A percentile compares a stretch with the other conserved stretches of the same genome.
Conservation (phyloP, 2,329 filamentous ascomycete species). For the Aureobasidium pullulans region DNA sequence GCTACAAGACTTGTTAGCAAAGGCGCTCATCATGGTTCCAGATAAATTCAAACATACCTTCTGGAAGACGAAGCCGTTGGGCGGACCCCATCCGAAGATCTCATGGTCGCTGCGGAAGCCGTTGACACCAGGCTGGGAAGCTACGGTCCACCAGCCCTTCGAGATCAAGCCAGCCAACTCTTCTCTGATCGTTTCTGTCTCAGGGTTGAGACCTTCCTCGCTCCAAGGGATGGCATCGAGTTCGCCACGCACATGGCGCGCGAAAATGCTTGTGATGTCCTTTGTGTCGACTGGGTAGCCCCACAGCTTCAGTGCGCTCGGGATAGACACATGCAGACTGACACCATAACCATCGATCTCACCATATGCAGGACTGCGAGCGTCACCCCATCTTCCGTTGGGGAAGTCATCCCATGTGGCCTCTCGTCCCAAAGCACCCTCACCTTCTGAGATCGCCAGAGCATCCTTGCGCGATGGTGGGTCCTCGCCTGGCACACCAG, state of each 20-base stretch:
- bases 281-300: constrained; percentile 60
- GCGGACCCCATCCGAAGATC: constrained; percentile 89
- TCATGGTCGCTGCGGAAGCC: constrained; percentile 68
- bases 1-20: constrained; percentile 25
- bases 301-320: constrained; percentile 78
- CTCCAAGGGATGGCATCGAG: constrained; percentile 85
- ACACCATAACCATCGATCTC: constrained; percentile 98
- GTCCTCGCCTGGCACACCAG: constrained; percentile 68
- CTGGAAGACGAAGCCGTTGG: constrained; percentile 91
- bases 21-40: neutral
- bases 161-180: constrained; percentile 72
- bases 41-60: constrained; percentile 43
- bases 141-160: constrained; percentile 90
- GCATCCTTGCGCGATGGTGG: constrained; percentile 60
- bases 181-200: constrained; percentile 72
- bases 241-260: constrained; percentile 70
- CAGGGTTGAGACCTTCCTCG: constrained; percentile 76
- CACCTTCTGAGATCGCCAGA: constrained; percentile 87
- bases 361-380: constrained; percentile 85
- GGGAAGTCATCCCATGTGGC: constrained; percentile 99
- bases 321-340: constrained; percentile 84
- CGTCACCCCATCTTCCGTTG: constrained; percentile 92
- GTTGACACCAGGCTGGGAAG: constrained; percentile 90
- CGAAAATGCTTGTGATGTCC: constrained; percentile 76
- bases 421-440: constrained; percentile 81